These are phyloP conservation scores for Pythium periplocum DNA, from an alignment of 352 stramenopile species.

Conservation along the genomic window DNA sequence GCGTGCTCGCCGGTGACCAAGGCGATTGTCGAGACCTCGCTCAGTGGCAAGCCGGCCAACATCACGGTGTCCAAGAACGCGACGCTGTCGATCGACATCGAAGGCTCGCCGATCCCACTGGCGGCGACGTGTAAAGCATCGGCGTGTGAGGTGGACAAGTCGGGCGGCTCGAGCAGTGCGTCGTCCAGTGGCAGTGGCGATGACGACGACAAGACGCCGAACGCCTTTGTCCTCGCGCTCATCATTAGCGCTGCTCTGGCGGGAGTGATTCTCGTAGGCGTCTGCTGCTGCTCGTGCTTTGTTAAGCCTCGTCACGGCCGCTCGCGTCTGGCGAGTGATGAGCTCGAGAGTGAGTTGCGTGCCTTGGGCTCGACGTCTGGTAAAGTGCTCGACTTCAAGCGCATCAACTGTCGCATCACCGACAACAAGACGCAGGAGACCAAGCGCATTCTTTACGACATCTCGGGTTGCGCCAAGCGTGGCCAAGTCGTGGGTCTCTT, in stretches of 20 bases:
- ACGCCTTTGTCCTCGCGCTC: conserved; percentile 29
- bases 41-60: conserved; percentile 66
- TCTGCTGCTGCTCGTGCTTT: conserved; percentile 34
- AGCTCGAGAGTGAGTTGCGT: conserved; percentile 38
- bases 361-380: conserved; percentile 37
- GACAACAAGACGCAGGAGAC: conserved; percentile 5
- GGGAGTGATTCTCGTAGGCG: conserved; percentile 22
- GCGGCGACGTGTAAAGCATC: conserved; percentile 57
- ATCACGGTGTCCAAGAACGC: conserved; percentile 38
- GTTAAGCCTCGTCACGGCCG: conserved; percentile 24
- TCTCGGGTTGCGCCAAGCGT: conserved; percentile 45
- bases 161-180: conserved; percentile 17
- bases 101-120: conserved; percentile 63
- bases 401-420: conserved; percentile 42
- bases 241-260: conserved; percentile 23
- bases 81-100: conserved; percentile 57
- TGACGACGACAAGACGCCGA: conserved; percentile 18
- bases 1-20: conserved; percentile 61
- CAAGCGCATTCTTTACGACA: conserved; percentile 51
- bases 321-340: conserved; percentile 7
- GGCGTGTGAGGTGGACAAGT: conserved; percentile 42
- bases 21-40: conserved; percentile 47
- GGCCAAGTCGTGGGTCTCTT: conserved; percentile 67
- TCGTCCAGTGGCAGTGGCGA: conserved; percentile 17
- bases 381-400: conserved; percentile 46